Evolutionary conservation across 2,329 filamentous ascomycete species (phyloP), one percentile per base, ranked within the genome.

Genomic region (Ascochyta fabae): DNA sequence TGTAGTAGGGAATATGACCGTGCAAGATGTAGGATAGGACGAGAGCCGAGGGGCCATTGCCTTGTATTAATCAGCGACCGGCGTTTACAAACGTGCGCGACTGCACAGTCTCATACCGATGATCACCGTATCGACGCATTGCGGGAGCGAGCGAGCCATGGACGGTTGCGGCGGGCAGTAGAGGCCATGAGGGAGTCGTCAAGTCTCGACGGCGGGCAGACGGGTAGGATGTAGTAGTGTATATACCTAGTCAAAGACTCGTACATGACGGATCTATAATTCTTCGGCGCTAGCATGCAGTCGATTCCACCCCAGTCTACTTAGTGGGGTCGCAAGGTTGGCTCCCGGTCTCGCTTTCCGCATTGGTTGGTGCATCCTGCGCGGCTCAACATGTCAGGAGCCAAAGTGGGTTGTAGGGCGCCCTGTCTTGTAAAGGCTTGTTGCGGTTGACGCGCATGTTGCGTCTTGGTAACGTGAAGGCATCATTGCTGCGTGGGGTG

Each of bases 21-120:
- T 87, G 84, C 26, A 87, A 79, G 39, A 87, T 85, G 69, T 84
- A 87, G 41, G 84, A 86, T 33, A 87, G 77, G 62, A 86, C 83
- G 73, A 87, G 78, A 47, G 85, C 83, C 46, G 85, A 84, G 41
- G 85, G 85, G 52, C 85, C 85, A 68, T 85, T 86, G 66, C 85
- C 85, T 86, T 60, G 23, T 0, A 66, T 66, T 65, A 61, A 65
- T 73, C 58, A 74, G 68, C 64, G 24, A 23, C 22, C 16, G 34
- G 44, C 19, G 1, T 22, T 29, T 23, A 16, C 9, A 38, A 36
- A 7, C 23, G 9, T 10, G 19, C 33, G 13, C 26, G 16, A 23
- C 9, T 22, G 9, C 13, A 33, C 31, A 22, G 6, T 8, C 15
- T 24, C 59, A 22, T 58, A 76, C 74, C 74, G 59, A 76, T 71